A percentile compares a stretch with the other conserved stretches of the same genome.
phyloP scores from a whole-genome alignment of 345 rosid species.

The Ceriops decandra region DNA sequence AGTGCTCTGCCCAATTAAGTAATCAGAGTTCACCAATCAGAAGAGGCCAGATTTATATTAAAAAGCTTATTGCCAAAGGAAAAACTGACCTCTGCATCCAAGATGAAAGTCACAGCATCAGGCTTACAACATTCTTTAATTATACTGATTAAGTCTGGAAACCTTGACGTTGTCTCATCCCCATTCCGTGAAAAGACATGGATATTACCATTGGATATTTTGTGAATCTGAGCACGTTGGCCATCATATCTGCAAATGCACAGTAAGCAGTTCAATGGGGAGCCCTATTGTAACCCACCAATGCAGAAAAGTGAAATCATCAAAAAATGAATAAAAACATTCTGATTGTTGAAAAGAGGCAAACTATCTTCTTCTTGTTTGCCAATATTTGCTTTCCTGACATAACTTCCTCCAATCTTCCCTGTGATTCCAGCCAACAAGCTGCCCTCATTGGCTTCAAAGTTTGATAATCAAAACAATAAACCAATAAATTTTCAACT shows the following conservation, averaged over 20 bases:
- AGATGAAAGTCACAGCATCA: slow-evolving; percentile 55
- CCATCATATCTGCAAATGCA: slow-evolving; percentile 73
- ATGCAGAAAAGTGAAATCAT: neutral
- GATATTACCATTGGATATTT: slow-evolving; percentile 51
- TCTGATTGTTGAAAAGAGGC: slow-evolving; percentile 2
- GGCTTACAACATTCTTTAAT: slow-evolving; percentile 53
- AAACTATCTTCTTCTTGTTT: no score
- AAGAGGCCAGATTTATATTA: neutral
- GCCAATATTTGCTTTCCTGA: no score
- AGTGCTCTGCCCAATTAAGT: neutral
- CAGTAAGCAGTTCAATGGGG: slow-evolving; percentile 5
- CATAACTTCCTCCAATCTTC: no score
- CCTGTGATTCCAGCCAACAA: no score
- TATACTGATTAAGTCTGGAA: slow-evolving; percentile 68
- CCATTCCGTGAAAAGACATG: slow-evolving; percentile 84
- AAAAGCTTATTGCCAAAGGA: slow-evolving; percentile 16
- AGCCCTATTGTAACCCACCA: slow-evolving; percentile 5
- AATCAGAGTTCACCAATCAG: neutral
- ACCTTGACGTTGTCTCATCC: slow-evolving; percentile 73
- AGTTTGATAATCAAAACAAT: no score
- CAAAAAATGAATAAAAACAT: slow-evolving; percentile 1
- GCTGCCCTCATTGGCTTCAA: no score
- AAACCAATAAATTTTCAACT: no score
- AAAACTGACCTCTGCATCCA: slow-evolving; percentile 80
- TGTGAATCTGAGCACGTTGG: slow-evolving; percentile 89